Percentiles rank a stretch among this genome's conserved stretches.
These are phyloP conservation scores for Cadophora sp. DNA, from an alignment of 2,329 filamentous ascomycete species.

Conservation along the genomic window DNA sequence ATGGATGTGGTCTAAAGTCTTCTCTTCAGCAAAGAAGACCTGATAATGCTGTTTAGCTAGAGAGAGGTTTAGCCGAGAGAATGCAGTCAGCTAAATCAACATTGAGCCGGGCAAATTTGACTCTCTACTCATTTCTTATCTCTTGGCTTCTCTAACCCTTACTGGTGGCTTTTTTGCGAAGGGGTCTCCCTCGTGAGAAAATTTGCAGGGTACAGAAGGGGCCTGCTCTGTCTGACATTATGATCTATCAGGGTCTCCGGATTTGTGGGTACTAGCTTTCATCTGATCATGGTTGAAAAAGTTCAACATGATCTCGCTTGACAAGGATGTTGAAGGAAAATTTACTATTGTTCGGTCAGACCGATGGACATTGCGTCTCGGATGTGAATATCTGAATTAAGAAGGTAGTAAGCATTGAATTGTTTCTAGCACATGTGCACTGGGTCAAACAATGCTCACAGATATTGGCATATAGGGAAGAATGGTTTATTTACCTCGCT, in stretches of 20 bases:
- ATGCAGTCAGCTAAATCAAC: not conserved
- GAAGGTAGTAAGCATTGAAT: not conserved
- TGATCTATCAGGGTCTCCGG: not conserved
- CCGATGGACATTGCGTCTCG: not conserved
- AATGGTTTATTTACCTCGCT: slow-evolving; percentile 6
- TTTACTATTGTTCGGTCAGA: not conserved
- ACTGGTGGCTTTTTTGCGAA: not conserved
- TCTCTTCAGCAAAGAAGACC: not conserved
- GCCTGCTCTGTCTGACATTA: too few species aligned
- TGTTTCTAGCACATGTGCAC: not conserved
- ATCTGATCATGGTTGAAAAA: not conserved
- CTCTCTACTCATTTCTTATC: not conserved
- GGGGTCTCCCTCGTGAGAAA: not conserved
- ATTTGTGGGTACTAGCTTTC: not conserved
- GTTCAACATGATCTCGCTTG: not conserved
- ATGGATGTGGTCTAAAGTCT: not conserved
- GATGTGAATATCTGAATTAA: not conserved
- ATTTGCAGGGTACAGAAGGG: too few species aligned
- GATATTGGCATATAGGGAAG: not conserved
- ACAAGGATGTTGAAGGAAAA: not conserved
- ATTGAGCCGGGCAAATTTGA: not conserved
- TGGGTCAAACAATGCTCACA: not conserved
- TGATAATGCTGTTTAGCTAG: not conserved
- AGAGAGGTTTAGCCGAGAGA: not conserved
- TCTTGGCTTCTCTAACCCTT: slow-evolving; percentile 1